These are phyloP conservation scores for Trichoderma parareesei DNA, from an alignment of 495 filamentous ascomycete genomes.

Conservation along the genomic window DNA sequence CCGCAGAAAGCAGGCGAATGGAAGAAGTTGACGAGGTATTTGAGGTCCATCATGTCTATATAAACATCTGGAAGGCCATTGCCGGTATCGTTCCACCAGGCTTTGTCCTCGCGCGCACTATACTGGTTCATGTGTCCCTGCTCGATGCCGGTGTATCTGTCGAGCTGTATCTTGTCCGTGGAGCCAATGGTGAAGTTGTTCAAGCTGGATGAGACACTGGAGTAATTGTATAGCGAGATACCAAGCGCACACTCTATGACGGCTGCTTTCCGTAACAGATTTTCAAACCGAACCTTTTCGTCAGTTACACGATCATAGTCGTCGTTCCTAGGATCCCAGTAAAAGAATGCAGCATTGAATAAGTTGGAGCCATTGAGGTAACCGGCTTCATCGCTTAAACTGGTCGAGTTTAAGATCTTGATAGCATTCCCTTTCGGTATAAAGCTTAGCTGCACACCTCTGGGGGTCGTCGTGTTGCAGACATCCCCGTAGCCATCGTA, in stretches of 20 bases:
- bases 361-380: not conserved
- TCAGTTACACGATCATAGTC: not conserved
- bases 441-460: no score
- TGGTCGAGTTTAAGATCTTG: no score
- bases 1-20: not conserved
- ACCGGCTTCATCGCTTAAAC: no score
- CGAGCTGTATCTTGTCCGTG: not conserved
- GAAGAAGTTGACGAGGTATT: not conserved
- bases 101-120: not conserved
- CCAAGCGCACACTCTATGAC: not conserved
- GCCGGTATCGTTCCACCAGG: not conserved
- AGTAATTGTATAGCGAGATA: not conserved
- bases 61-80: not conserved
- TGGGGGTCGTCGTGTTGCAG: not conserved
- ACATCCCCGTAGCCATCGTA: not conserved
- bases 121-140: not conserved
- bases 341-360: not conserved
- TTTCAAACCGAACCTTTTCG: not conserved
- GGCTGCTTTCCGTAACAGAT: not conserved
- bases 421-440: no score
- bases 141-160: not conserved
- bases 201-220: not conserved
- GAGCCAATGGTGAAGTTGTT: not conserved
- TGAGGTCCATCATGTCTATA: not conserved
- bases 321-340: not conserved